These are phyloP conservation scores for Solanum chmielewskii DNA, from an alignment of 257 asterid species.

Conservation along the genomic window DNA sequence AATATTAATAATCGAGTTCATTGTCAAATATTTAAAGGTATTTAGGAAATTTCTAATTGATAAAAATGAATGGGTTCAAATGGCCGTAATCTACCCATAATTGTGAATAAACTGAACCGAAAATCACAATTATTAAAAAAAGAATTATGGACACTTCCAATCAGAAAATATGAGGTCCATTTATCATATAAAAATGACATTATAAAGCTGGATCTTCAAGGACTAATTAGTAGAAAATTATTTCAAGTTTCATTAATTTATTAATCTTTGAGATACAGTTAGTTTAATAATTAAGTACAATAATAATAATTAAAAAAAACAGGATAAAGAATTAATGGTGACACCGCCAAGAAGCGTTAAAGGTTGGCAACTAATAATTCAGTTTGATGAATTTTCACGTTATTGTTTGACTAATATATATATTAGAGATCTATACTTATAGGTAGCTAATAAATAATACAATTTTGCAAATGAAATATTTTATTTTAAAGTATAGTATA, in stretches of 20 bases:
- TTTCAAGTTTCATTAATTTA: background rate
- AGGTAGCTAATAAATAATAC: background rate
- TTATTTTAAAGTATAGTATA: background rate
- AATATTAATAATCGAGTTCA: background rate
- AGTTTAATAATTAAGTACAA: background rate
- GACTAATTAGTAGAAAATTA: background rate
- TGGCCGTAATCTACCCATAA: background rate
- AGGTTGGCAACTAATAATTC: conserved; percentile 14
- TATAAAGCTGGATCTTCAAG: background rate
- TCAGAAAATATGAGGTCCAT: background rate
- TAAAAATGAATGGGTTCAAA: background rate
- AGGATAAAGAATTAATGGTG: conserved; percentile 7
- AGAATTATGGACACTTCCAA: background rate
- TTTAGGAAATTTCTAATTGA: background rate
- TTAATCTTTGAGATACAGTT: background rate
- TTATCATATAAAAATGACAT: background rate
- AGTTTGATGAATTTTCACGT: conserved; percentile 26
- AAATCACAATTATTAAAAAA: background rate
- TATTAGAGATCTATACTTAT: background rate
- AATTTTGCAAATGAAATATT: background rate
- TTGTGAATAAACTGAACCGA: background rate
- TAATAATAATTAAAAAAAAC: background rate
- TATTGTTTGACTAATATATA: conserved; percentile 30
- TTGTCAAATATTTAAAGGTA: background rate
- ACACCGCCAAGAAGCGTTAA: conserved; percentile 56